Conservation (phyloP, 768 basidiomycete genomes). For the Rhodocollybia butyracea region DNA sequence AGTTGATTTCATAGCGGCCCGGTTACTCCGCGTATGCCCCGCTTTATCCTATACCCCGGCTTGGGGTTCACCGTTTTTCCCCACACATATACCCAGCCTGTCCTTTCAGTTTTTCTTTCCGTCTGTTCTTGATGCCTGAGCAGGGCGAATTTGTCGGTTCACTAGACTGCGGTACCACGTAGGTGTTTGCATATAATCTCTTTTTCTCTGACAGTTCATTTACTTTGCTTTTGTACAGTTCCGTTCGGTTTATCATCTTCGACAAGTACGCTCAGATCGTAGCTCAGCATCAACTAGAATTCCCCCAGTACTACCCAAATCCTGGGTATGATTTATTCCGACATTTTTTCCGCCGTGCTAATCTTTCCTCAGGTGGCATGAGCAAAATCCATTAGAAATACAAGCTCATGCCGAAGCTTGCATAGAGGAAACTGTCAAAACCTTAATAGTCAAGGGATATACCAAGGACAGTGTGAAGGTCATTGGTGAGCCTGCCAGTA, state of each 20-base stretch:
- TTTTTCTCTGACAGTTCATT: background rate
- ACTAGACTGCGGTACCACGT: constrained; percentile 95
- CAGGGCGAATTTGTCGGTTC: constrained; percentile 87
- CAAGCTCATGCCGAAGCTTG: constrained; percentile 70
- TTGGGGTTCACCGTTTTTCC: too few relatives aligned
- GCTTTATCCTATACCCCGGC: too few relatives aligned
- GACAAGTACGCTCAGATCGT: constrained; percentile 84
- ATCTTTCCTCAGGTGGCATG: constrained; percentile 72
- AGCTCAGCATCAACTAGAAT: constrained; percentile 88
- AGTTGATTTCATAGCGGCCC: too few relatives aligned
- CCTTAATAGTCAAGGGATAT: constrained; percentile 75
- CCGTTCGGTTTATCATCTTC: constrained; percentile 89
- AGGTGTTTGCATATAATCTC: constrained; percentile 23
- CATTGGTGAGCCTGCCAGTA: constrained; percentile 69
- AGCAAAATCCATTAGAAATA: constrained; percentile 87
- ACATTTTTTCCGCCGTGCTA: background rate
- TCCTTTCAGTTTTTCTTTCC: background rate
- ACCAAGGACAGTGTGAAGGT: constrained; percentile 80
- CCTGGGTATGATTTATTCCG: constrained; percentile 57
- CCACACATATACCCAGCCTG: background rate
- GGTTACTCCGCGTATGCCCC: too few relatives aligned
- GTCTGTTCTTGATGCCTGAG: constrained; percentile 23
- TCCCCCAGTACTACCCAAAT: constrained; percentile 88
- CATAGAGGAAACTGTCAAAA: constrained; percentile 66
- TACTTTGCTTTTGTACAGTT: constrained; percentile 40